Base-by-base conservation (phyloP, 768 basidiomycete species). In the Rhizopogon rudus region DNA sequence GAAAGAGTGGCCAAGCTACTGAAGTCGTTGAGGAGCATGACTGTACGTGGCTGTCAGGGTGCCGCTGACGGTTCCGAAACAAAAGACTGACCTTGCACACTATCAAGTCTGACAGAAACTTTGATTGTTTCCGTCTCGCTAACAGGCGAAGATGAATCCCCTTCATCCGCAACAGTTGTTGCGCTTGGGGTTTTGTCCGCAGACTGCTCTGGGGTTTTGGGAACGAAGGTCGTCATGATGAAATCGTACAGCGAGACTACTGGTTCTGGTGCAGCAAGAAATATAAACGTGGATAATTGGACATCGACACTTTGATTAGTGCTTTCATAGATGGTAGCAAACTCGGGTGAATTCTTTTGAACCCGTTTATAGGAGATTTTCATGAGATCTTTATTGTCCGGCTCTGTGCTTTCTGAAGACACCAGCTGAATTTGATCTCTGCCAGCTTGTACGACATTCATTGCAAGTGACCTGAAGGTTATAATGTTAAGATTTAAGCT, bases 211-310 rank as follows among this genome's bases (percentile, higher is more conserved):
- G 58, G 51, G 20, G 17, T 45, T 29, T 76, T 61, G 8, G 88
- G 83, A 9, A 93, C 90, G 70, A 99, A 99, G 0, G 97, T 98
- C 3, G 90, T 88, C 88, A 99, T 95, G 70, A 99, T 83, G 73
- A 96, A 98, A 72, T 98, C 94, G 71, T 98, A 98, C 20, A 98
- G 71, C 2, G 88, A 80, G 39, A 99, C 74, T 42, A 98, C 86
- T 12, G 96, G 94, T 65, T 93, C 92, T 0, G 97, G 94, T 7
- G 89, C 88, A 3, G 88, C 85, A 54, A 84, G 83, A 70, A 98
- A 86, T 51, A 95, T 81, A 67, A 99, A 85, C 0, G 96, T 97
- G 3, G 96, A 95, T 40, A 98, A 76, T 61, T 83, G 84, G 60
- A 93, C 82, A 63, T 93, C 88, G 55, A 98, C 82, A 56, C 75